Base-by-base conservation (phyloP, 75 land plant species). In the Picea sitchensis region DNA sequence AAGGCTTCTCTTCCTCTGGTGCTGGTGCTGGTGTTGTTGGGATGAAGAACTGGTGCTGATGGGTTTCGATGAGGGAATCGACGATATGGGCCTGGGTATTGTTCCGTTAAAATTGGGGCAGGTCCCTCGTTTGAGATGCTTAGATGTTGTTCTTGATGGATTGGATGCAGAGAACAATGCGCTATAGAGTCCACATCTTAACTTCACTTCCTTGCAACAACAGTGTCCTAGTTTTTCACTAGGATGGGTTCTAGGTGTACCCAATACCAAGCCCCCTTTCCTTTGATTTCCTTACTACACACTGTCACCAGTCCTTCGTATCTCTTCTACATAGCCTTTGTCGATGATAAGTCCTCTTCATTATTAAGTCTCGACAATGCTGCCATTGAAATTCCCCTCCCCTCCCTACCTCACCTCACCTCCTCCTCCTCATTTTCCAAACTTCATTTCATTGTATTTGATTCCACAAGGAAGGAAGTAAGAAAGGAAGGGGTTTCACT, bases 261-360 rank as follows among this genome's bases (percentile, higher is more conserved):
- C 26, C 26, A 26, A 26, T 26, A 26, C 26, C 26, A 26, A 26
- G 26, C 26, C 14, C 97, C 97, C 65, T 94, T 94, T 23, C 97
- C 97, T 74, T 91, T 94, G 63, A 91, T 80, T 61, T 95, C 97
- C 87, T 94, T 94, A 80, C 76, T 85, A 15, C 93, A 76, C 61
- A 94, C 97, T 58, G 84, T 84, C 58, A 91, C 75, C 73, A 94
- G 87, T n/a, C 90, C 92, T 61, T 94, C 93, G 83, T 89, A 94
- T 34, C 97, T 78, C 84, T 91, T 92, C 75, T 82, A 78, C 80
- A 88, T 79, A 65, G 91, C 88, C 82, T 26, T 26, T 26, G 26
- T 26, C 26, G 26, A 26, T 26, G 26, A 26, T 26, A 26, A 26
- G 26, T 26, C 95, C 51, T 91, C 95, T 51, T 64, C 88, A 59